Conservation (phyloP, 306 rosid genomes). For the Carpinus viminea region DNA sequence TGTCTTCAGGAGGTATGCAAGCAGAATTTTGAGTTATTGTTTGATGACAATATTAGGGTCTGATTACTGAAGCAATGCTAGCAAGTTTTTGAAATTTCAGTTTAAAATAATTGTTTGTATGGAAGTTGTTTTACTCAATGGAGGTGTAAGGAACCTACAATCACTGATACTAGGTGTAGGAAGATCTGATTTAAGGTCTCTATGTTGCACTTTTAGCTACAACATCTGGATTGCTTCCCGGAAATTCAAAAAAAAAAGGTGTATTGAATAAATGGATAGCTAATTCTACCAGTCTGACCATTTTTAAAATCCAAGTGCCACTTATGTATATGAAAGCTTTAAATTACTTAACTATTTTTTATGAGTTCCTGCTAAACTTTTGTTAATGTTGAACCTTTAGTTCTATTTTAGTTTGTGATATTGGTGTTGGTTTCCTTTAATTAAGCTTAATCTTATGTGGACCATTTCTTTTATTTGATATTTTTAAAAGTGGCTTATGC, state of each 20-base stretch:
- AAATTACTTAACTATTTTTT: neutral
- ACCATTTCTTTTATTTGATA: neutral
- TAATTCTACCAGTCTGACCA: neutral
- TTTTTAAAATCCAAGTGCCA: neutral
- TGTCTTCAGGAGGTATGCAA: constrained; percentile 95
- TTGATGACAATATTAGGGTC: constrained; percentile 19
- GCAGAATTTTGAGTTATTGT: constrained; percentile 19
- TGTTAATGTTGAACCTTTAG: neutral
- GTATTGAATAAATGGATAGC: neutral
- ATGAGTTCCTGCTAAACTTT: neutral
- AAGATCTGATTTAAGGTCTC: neutral
- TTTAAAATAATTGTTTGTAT: neutral
- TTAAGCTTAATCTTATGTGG: neutral
- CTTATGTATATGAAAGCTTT: neutral
- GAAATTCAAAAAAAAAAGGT: neutral
- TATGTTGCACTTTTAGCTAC: neutral
- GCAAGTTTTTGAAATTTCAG: neutral
- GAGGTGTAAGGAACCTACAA: neutral
- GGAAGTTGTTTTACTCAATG: neutral
- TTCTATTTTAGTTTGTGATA: neutral
- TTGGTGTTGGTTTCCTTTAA: constrained; percentile 1
- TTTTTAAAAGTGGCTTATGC: neutral
- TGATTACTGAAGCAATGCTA: neutral
- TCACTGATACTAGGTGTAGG: neutral
- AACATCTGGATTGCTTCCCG: neutral